Base-by-base conservation (phyloP, 2,329 filamentous ascomycete genomes). In the Fusarium odoratissimum region DNA sequence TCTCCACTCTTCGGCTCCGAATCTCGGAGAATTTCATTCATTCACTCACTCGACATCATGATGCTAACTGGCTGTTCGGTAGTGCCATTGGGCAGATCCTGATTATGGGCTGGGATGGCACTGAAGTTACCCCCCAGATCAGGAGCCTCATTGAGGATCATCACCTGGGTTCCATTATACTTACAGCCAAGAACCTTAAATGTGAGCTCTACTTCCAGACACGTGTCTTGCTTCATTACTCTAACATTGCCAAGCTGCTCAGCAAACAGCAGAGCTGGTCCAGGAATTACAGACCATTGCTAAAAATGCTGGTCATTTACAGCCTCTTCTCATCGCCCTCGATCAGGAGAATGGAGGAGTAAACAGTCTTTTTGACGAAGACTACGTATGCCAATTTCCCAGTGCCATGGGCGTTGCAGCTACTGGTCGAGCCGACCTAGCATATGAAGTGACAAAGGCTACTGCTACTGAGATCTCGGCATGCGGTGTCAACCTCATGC, bases 341-440 rank as follows among this genome's bases (percentile, higher is more conserved):
- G 96, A 98, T 79, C 96, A 99, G 80, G 96, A 99, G 82, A 98
- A 99, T 90, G 96, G 96, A 72, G 95, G 95, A 6, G 95, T 98
- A 81, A 98, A 98, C 84, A 97, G 94, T 83, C 88, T 98, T 5
- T 98, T 97, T 78, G 95, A 98, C 80, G 95, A 97, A 76, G 94
- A 96, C 78, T 96, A 95, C 80, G 95, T 98, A 75, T 95, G 94
- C 74, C 96, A 98, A 80, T 99, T 97, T 76, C 96, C 96, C 13
- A 97, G 95, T 78, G 93, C 95, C 71, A 98, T 99, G 95, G 95
- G 95, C 17, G 88, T 98, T 68, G 95, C 95, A n/a, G 96, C 96
- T 28, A 95, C 95, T 8, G 94, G 95, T 30, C 95, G 92, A 16
- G 91, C 91, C 40, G 91, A 96, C 16, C 85, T 98, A 60, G 94